Conservation (phyloP, 306 rosid species). For the Prunus salicina region DNA sequence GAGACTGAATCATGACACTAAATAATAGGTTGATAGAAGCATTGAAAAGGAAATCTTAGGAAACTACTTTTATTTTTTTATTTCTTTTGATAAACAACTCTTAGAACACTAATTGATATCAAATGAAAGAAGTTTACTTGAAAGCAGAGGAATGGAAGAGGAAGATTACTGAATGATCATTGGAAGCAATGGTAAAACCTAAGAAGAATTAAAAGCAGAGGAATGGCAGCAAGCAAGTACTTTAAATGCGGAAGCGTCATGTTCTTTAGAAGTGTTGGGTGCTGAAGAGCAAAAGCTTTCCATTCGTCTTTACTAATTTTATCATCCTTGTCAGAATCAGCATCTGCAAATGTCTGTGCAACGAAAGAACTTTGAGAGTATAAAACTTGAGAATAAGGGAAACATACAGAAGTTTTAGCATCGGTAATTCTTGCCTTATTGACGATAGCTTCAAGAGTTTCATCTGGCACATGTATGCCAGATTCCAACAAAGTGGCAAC, state of each 20-base stretch:
- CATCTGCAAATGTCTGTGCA: slow-evolving; percentile 61
- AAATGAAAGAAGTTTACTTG: too few relatives aligned
- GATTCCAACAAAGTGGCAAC: slow-evolving; percentile 54
- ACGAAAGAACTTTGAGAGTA: not conserved
- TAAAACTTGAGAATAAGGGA: not conserved
- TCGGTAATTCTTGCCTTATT: slow-evolving; percentile 39
- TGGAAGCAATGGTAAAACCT: not conserved
- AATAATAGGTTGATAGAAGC: too few relatives aligned
- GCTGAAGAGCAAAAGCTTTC: slow-evolving; percentile 43
- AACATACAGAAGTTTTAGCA: not conserved
- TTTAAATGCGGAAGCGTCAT: slow-evolving; percentile 58
- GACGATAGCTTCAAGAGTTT: slow-evolving; percentile 51
- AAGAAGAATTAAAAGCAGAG: not conserved
- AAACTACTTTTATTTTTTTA: too few relatives aligned
- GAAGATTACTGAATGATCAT: not conserved
- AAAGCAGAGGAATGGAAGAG: too few relatives aligned
- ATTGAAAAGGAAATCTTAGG: too few relatives aligned
- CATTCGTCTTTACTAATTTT: slow-evolving; percentile 67
- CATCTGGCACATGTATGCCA: slow-evolving; percentile 40
- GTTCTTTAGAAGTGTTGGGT: slow-evolving; percentile 54
- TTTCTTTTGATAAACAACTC: too few relatives aligned
- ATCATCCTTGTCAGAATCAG: slow-evolving; percentile 59
- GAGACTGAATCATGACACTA: too few relatives aligned
- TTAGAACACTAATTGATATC: too few relatives aligned
- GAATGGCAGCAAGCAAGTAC: slow-evolving; percentile 30